phyloP scores from a whole-genome alignment of 1,284 basidiomycete species.

The Phenoliferia sp. region DNA sequence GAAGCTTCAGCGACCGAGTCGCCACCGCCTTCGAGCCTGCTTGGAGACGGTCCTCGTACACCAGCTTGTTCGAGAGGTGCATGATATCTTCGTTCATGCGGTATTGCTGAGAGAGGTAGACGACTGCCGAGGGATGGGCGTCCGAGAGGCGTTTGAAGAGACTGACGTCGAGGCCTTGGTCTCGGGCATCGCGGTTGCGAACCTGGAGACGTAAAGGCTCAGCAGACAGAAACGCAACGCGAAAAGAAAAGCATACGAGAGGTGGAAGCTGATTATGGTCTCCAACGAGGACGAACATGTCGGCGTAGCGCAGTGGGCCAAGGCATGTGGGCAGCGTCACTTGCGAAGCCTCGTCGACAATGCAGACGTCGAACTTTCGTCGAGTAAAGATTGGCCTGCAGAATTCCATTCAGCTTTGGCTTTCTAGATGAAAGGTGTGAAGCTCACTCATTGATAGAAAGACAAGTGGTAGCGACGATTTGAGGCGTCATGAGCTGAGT shows the following conservation, averaged over 20 bases:
- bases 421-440: neutral
- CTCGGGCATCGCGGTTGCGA: slow-evolving; percentile 68
- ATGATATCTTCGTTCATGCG: slow-evolving; percentile 98
- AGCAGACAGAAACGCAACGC: neutral
- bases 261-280: slow-evolving; percentile 97
- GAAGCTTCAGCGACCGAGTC: slow-evolving; percentile 55
- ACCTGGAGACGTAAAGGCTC: slow-evolving; percentile 55
- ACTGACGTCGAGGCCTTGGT: slow-evolving; percentile 80
- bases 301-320: slow-evolving; percentile 83
- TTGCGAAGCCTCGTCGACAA: slow-evolving; percentile 97
- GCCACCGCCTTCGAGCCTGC: slow-evolving; percentile 74
- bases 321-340: slow-evolving; percentile 93
- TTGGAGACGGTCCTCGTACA: slow-evolving; percentile 71
- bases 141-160: slow-evolving; percentile 84
- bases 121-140: slow-evolving; percentile 74
- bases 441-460: slow-evolving; percentile 84
- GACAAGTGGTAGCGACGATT: slow-evolving; percentile 91
- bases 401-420: neutral
- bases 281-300: slow-evolving; percentile 89
- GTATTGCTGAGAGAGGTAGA: slow-evolving; percentile 82
- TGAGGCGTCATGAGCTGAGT: slow-evolving; percentile 74
- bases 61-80: slow-evolving; percentile 81
- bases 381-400: slow-evolving; percentile 74
- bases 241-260: slow-evolving; percentile 53
- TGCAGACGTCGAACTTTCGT: slow-evolving; percentile 90